Evolutionary conservation across 805 yeast genomes (phyloP).

Genomic region (Candida sonorensis): DNA sequence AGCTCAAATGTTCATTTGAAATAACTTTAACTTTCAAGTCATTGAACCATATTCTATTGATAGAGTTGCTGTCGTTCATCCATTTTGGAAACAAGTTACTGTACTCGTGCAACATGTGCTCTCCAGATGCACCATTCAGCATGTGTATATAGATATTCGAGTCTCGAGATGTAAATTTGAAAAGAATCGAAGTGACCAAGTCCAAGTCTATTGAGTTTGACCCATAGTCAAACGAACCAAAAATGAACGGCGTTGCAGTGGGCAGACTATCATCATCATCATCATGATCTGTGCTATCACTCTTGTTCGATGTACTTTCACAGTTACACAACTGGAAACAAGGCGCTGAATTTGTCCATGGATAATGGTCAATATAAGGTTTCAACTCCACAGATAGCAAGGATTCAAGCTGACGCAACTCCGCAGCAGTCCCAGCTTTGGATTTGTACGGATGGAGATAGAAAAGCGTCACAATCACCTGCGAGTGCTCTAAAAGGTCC

Average conservation of each 20-base stretch:
- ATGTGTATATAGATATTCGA: conserved; percentile 35
- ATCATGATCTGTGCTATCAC: too few species aligned
- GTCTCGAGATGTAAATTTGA: conserved; percentile 24
- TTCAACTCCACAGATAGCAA: conserved; percentile 20
- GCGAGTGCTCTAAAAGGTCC: too few species aligned
- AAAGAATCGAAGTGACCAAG: conserved; percentile 35
- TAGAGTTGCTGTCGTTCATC: conserved; percentile 38
- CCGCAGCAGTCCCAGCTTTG: conserved; percentile 14
- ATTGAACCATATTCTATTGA: conserved; percentile 49
- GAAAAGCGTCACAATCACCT: conserved; percentile 22
- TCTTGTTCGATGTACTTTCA: too few species aligned
- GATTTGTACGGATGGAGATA: conserved; percentile 24
- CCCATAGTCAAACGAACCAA: conserved; percentile 38
- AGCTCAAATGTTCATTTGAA: conserved; percentile 30
- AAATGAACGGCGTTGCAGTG: conserved; percentile 22
- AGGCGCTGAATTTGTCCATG: conserved; percentile 36
- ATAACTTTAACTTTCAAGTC: conserved; percentile 32
- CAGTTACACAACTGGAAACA: too few species aligned
- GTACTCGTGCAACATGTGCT: conserved; percentile 49
- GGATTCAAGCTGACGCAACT: too few species aligned
- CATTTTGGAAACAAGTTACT: conserved; percentile 45
- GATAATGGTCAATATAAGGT: conserved; percentile 33
- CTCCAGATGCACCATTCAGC: conserved; percentile 49
- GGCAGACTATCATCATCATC: background rate
- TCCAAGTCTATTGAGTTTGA: conserved; percentile 38